Evolutionary conservation across 768 basidiomycete species (phyloP), one percentile per base, ranked within the genome.

Genomic region (Gyrodon lividus): DNA sequence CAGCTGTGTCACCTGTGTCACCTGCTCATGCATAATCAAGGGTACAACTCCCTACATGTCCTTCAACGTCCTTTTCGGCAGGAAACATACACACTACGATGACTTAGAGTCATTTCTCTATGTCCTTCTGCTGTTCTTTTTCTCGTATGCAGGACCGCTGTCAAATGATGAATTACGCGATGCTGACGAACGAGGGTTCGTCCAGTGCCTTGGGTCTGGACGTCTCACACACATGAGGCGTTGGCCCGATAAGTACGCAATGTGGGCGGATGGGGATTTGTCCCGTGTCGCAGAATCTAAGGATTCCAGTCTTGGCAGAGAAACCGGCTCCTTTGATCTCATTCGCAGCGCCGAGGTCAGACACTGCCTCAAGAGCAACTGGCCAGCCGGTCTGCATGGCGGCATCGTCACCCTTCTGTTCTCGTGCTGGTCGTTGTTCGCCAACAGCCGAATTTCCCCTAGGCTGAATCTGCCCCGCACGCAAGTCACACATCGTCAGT

Each of bases 41-140:
- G 45, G 51, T 6, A 56, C 52, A 0, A 48, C 47, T 8, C 51
- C 51, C 8, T 60, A 59, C 4, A 58, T 55, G 22, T 59, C 59
- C 1, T 46, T 30, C 17, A 52, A 40, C 6, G 53, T 57, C 1
- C 53, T 57, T 2, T 14, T 12, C 10, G 51, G 49, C 10, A 6
- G 14, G 2, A 33, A 4, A 12, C 57, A 55, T 30, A 52, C 57
- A 0, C 50, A 47, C 3, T 53, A 46, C 2, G 54, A 60, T 40
- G 55, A 61, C 6, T 38, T 59, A 10, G 58, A 57, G 6, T 60
- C 59, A 2, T 55, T 61, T 22, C 42, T 59, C 22, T 61, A 59
- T 8, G 55, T 59, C 5, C 33, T 58, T 2, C 24, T 56, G 5
- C 19, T 60, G 7, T 58, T 60, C 49, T 55, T 58, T 38, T 53